Conservation (phyloP, 495 filamentous ascomycete species). For the Oidiodendron maius region DNA sequence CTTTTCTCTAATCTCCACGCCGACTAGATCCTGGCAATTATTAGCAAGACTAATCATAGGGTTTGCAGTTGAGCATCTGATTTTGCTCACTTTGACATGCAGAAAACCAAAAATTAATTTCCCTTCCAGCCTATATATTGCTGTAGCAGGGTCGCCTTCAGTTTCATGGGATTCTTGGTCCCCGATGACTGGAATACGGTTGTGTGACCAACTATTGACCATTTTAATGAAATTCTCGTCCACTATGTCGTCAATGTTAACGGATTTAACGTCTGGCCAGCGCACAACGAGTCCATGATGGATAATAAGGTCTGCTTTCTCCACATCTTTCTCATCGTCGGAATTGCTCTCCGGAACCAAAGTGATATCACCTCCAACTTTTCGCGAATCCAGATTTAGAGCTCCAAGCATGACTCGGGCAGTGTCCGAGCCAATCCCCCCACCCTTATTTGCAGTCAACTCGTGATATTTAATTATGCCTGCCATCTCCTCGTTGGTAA, state of each 20-base stretch:
- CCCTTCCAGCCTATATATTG: conserved; percentile 5
- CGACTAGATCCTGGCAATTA: conserved; percentile 15
- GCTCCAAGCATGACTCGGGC: conserved; percentile 16
- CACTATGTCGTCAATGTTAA: conserved; percentile 16
- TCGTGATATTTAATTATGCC: conserved; percentile 15
- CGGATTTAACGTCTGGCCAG: conserved; percentile 15
- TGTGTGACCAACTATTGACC: conserved; percentile 20
- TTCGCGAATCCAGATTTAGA: conserved; percentile 11
- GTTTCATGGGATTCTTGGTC: neutral
- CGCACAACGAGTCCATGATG: conserved; percentile 7
- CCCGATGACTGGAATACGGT: conserved; percentile 19
- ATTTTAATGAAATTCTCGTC: conserved; percentile 13
- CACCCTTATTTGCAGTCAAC: conserved; percentile 12
- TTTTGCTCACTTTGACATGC: conserved; percentile 17
- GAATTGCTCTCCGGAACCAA: neutral
- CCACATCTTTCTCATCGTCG: conserved; percentile 8
- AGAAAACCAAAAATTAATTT: conserved; percentile 16
- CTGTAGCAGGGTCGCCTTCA: neutral
- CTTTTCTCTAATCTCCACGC: conserved; percentile 8
- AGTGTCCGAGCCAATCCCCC: conserved; percentile 12
- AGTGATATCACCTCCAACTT: conserved; percentile 7
- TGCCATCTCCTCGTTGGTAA: conserved; percentile 11
- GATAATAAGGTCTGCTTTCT: conserved; percentile 11
- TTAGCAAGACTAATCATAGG: neutral
- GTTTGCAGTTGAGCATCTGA: too few relatives aligned